Conservation (phyloP, 106 monocot genomes). For the Allium sativum region DNA sequence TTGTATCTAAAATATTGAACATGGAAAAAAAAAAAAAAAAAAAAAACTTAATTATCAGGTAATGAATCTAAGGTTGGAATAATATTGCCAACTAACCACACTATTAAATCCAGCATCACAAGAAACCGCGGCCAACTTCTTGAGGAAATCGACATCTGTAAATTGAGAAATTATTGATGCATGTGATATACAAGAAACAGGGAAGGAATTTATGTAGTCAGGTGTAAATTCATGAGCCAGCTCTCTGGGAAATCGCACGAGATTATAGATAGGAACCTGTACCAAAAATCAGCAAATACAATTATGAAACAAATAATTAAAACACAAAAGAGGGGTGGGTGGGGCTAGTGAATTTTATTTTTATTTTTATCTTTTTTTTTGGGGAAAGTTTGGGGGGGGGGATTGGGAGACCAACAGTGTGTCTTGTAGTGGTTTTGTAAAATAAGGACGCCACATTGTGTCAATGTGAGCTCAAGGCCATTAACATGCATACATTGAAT, state of each 20-base stretch:
- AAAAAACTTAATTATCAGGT: not conserved
- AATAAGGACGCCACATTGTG: no score
- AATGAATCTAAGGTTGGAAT: not conserved
- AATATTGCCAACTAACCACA: constrained; percentile 4
- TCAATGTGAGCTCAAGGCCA: no score
- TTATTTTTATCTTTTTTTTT: no score
- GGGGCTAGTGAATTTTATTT: no score
- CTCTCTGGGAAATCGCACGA: constrained; percentile 61
- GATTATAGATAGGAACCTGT: constrained; percentile 51
- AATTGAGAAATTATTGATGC: constrained; percentile 2
- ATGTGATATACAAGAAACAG: constrained; percentile 1
- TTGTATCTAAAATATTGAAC: constrained; percentile 21
- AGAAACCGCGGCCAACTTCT: constrained; percentile 41
- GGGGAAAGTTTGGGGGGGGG: no score
- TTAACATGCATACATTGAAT: no score
- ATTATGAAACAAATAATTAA: no score
- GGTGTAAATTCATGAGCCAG: constrained; percentile 6
- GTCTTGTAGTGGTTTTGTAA: no score
- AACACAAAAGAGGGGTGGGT: no score
- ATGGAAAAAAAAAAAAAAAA: not conserved
- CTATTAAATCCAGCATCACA: constrained; percentile 20
- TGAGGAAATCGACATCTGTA: constrained; percentile 27
- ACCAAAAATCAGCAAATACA: constrained; percentile 1
- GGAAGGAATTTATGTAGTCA: constrained; percentile 2
- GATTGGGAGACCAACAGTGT: no score